Conservation (phyloP, 108 stramenopile genomes). For the Cyclotella atomus region DNA sequence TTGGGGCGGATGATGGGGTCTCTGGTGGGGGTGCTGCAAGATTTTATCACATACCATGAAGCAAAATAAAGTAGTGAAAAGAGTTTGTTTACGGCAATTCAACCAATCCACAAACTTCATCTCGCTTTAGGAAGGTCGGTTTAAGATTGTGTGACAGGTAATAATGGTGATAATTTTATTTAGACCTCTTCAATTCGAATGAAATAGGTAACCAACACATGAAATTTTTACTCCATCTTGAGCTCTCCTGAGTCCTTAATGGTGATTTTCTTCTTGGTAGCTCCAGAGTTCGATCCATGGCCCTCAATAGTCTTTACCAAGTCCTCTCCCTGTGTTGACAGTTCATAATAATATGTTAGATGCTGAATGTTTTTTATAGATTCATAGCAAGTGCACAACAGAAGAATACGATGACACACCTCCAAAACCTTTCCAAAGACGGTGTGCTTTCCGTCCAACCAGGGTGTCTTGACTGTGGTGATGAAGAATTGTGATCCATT, state of each 20-base stretch:
- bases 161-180: background rate
- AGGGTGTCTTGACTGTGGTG: conserved; percentile 96
- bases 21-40: no score
- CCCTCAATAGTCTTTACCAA: conserved; percentile 87
- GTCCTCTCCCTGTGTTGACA: conserved; percentile 76
- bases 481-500: conserved; percentile 98
- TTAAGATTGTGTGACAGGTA: no score
- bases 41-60: no score
- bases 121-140: no score
- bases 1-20: no score
- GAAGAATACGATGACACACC: conserved; percentile 11
- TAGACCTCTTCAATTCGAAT: background rate
- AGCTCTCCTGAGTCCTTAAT: conserved; percentile 94
- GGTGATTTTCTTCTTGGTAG: conserved; percentile 73
- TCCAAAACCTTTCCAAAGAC: conserved; percentile 98
- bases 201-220: no score
- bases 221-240: conserved; percentile 23
- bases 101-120: no score
- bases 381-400: no score
- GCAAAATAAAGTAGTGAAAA: no score
- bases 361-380: no score
- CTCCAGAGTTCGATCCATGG: conserved; percentile 77
- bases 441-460: conserved; percentile 95
- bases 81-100: no score
- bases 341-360: no score